Base-by-base conservation (phyloP, 106 monocot genomes). In the Dioscorea dumetorum region DNA sequence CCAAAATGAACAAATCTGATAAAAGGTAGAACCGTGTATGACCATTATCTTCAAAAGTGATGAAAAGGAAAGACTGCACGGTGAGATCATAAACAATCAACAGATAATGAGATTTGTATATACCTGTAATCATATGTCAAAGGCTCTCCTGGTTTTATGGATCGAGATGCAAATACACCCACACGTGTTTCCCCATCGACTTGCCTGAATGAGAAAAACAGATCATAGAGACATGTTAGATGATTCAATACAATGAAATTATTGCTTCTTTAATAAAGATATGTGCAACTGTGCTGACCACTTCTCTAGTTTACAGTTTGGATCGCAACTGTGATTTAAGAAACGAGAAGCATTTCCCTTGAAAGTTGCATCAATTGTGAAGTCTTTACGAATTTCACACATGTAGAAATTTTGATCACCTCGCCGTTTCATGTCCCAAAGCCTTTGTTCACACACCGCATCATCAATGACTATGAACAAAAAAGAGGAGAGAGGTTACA, bases 111-210 rank as follows among this genome's bases (percentile, higher is more conserved):
- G 22, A 60, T 12, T 60, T 60, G n/a, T 56, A 51, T 33, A 41
- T 48, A 91, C 92, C 99, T 93, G 81, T 99, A 99, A 77, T 99
- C 93, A 83, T 99, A 99, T 56, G 93, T 99, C 67, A 99, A 71
- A 72, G 89, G 79, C 61, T 99, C 99, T 11, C 84, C 84, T 72
- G 73, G 67, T 79, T 81, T 65, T 52, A 99, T 93, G 70, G 86
- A 71, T 58, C 79, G 72, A 61, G 77, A 85, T 24, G 99, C 84
- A 83, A 99, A 99, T 16, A 99, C 90, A 81, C 99, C 99, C 58
- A 99, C 83, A 57, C 99, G 89, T 59, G 87, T 99, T 69, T 99
- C 93, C 54, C 99, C 99, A 71, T 99, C 99, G 62, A 99, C 99
- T 74, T 93, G 85, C 99, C 99, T 99, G 57, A n/a, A 19, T 8